Percentiles rank a stretch among this genome's conserved stretches.
Evolutionary conservation across 306 rosid species (phyloP).

Genomic region (Lupinus albus): DNA sequence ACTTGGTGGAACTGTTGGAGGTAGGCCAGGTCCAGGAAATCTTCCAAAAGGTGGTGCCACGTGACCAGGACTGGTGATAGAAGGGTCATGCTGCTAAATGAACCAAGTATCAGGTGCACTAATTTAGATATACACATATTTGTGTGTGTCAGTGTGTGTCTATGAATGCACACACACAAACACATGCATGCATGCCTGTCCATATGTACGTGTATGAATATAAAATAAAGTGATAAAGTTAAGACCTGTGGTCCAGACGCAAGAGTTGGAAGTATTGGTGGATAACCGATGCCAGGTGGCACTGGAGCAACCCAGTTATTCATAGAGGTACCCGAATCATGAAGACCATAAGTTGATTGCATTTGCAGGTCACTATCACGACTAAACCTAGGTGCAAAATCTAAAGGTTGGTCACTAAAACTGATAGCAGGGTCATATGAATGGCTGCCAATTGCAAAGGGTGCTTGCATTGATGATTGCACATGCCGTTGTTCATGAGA

Average conservation of each 20-base stretch:
- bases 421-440: constrained; percentile 54
- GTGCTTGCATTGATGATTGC: constrained; percentile 32
- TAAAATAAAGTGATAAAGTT: constrained; percentile 31
- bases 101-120: constrained; percentile 43
- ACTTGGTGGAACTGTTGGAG: constrained; percentile 63
- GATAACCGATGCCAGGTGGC: constrained; percentile 68
- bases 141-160: not conserved
- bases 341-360: constrained; percentile 65
- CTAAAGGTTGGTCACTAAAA: constrained; percentile 92
- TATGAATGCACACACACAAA: too few relatives aligned
- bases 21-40: constrained; percentile 73
- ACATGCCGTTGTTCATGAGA: constrained; percentile 63
- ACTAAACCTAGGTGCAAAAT: constrained; percentile 78
- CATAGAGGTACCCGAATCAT: constrained; percentile 63
- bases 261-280: constrained; percentile 61
- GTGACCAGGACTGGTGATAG: constrained; percentile 68
- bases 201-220: not conserved
- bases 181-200: too few relatives aligned
- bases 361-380: constrained; percentile 57
- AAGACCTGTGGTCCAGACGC: constrained; percentile 84
- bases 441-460: constrained; percentile 54
- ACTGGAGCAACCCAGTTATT: constrained; percentile 68
- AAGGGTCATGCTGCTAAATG: constrained; percentile 73
- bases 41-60: constrained; percentile 75
- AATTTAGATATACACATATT: too few relatives aligned